phyloP scores from a whole-genome alignment of 2,329 filamentous ascomycete species.

The Penicillium aurantiogriseum region DNA sequence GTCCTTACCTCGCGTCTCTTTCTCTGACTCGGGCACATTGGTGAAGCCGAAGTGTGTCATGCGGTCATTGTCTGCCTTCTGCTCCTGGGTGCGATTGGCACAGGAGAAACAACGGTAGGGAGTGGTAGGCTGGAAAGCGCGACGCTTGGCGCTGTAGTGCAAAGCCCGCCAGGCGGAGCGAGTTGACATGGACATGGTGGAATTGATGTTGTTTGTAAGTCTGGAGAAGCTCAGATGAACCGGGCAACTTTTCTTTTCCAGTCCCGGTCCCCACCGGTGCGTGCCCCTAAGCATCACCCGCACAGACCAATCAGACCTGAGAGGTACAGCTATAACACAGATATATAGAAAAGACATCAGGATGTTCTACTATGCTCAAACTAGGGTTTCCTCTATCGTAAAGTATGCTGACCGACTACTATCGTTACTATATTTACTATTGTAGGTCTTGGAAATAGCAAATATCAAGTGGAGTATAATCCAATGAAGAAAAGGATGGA shows the following conservation, averaged over 20 bases:
- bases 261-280: constrained; percentile 13
- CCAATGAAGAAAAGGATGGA: not conserved
- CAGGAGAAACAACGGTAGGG: constrained; percentile 54
- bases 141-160: constrained; percentile 35
- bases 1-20: constrained; percentile 61
- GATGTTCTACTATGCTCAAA: too few species aligned
- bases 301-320: constrained; percentile 18
- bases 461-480: not conserved
- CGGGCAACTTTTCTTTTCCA: constrained; percentile 22
- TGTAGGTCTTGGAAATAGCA: not conserved
- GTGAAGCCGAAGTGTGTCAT: constrained; percentile 91
- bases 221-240: constrained; percentile 2
- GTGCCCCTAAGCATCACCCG: not conserved
- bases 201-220: constrained; percentile 4
- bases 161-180: constrained; percentile 39
- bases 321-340: not conserved
- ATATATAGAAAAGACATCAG: not conserved
- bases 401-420: not conserved
- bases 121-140: constrained; percentile 23
- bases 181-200: constrained; percentile 30
- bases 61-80: constrained; percentile 47
- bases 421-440: not conserved
- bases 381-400: not conserved
- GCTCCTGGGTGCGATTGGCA: constrained; percentile 42
- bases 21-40: constrained; percentile 77